phyloP scores from a whole-genome alignment of 306 rosid species.

The Acacia acuminata region DNA sequence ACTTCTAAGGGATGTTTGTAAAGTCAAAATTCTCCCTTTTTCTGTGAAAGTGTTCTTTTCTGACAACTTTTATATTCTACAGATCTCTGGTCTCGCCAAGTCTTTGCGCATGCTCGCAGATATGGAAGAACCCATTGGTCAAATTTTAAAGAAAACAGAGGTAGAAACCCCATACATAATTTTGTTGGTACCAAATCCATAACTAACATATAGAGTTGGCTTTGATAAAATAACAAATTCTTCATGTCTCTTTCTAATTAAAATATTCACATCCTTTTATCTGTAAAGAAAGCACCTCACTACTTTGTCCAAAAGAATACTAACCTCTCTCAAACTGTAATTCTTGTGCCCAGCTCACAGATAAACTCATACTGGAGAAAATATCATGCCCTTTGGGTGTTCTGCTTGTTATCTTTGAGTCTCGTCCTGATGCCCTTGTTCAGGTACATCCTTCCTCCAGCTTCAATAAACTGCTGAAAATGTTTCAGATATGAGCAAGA shows the following conservation, averaged over 20 bases:
- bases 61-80: conserved; percentile 27
- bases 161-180: conserved; percentile 40
- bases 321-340: neutral
- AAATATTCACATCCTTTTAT: conserved; percentile 12
- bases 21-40: neutral
- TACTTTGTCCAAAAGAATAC: conserved; percentile 4
- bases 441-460: conserved; percentile 53
- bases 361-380: conserved; percentile 75
- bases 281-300: neutral
- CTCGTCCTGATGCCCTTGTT: conserved; percentile 97
- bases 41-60: neutral
- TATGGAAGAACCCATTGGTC: conserved; percentile 88
- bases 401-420: conserved; percentile 78
- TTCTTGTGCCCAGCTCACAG: conserved; percentile 65
- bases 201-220: neutral
- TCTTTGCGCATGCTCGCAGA: conserved; percentile 78
- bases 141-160: conserved; percentile 71
- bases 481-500: conserved; percentile 14
- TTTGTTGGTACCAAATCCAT: neutral
- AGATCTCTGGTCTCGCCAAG: conserved; percentile 70
- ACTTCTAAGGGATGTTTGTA: neutral
- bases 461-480: conserved; percentile 22
- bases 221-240: conserved; percentile 1
- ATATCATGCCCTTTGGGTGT: conserved; percentile 82
- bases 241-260: neutral